Conservation (phyloP, 2,329 filamentous ascomycete species). For the Aschersonia sp. region DNA sequence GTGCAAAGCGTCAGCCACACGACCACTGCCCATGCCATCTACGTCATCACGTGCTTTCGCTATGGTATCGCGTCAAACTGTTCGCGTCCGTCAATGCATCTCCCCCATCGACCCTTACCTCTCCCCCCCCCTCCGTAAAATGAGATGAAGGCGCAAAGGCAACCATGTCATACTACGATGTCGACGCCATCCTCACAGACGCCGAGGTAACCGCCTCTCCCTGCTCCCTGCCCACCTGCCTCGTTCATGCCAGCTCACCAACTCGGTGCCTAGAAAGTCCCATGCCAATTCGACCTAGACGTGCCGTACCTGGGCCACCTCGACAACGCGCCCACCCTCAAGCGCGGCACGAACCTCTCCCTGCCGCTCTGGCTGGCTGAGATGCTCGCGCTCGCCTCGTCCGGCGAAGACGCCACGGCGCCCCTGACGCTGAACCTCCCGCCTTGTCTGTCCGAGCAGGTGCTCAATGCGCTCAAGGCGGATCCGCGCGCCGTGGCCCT, state of each 20-base stretch:
- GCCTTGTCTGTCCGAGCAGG: conserved; percentile 58
- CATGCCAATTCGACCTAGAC: conserved; percentile 86
- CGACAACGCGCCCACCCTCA: conserved; percentile 69
- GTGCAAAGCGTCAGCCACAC: too few species aligned
- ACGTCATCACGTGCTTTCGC: not conserved
- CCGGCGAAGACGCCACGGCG: conserved; percentile 31
- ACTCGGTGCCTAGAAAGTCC: conserved; percentile 83
- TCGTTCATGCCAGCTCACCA: too few species aligned
- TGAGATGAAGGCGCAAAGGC: too few species aligned
- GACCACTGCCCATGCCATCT: too few species aligned
- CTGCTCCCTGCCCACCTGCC: not conserved
- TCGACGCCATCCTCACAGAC: conserved; percentile 74
- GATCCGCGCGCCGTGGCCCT: conserved; percentile 78
- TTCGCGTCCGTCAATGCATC: too few species aligned
- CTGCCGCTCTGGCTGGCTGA: conserved; percentile 91
- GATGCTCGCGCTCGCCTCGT: conserved; percentile 66
- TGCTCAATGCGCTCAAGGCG: conserved; percentile 81
- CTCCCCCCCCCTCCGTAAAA: too few species aligned
- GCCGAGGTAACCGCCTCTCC: conserved; percentile 46
- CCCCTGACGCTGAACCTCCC: conserved; percentile 75
- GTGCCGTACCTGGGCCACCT: conserved; percentile 79
- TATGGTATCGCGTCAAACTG: not conserved
- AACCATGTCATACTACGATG: conserved; percentile 78
- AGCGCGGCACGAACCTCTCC: conserved; percentile 63
- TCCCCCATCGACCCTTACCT: not conserved